These are phyloP conservation scores for Venturia aucupariae DNA, from an alignment of 2,329 filamentous ascomycete species.

Conservation along the genomic window DNA sequence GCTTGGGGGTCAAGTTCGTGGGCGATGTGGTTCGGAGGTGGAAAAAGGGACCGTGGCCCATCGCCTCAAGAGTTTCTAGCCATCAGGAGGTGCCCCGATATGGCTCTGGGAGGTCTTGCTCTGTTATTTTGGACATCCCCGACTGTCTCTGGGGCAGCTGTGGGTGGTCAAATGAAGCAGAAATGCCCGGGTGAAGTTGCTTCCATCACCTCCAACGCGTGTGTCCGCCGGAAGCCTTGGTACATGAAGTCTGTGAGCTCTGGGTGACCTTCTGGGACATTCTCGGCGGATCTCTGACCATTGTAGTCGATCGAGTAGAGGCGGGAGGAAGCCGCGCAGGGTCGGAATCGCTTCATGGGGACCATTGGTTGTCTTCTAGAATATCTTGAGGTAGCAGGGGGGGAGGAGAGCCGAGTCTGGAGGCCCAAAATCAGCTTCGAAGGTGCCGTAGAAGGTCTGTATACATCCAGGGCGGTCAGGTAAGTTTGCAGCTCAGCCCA, in stretches of 20 bases:
- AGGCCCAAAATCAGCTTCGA: neutral
- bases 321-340: neutral
- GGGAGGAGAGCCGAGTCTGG: neutral
- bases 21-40: neutral
- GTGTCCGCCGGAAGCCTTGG: neutral
- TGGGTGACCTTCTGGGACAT: neutral
- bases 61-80: neutral
- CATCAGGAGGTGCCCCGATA: neutral
- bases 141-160: neutral
- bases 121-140: neutral
- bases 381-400: neutral
- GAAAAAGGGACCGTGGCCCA: neutral
- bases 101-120: neutral
- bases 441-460: neutral
- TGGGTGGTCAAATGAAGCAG: neutral
- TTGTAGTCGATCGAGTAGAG: neutral
- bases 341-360: neutral
- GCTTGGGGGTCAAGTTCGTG: too few relatives aligned
- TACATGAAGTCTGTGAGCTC: neutral
- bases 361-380: neutral
- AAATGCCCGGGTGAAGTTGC: neutral
- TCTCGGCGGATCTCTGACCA: neutral
- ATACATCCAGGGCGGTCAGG: neutral
- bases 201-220: neutral
- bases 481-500: neutral